Evolutionary conservation across 805 yeast species (phyloP), one percentile per base, ranked within the genome.

Genomic region (Brettanomyces bruxellensis): DNA sequence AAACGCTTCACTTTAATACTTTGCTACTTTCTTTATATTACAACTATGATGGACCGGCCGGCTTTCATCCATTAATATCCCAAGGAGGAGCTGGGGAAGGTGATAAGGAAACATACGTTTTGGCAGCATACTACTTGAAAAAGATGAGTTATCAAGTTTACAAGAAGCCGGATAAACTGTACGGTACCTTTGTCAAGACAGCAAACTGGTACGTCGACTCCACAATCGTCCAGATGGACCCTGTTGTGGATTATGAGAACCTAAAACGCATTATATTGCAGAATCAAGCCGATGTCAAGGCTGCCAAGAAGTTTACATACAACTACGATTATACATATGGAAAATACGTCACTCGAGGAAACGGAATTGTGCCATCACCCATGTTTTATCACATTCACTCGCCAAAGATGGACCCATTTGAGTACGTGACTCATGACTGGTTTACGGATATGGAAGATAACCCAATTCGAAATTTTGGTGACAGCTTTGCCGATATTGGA

Each of bases 71-170:
- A 4, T 62, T 82, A 40, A 62, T 83, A 38, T 68, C 82, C 2
- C 79, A 79, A 60, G 83, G 83, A 34, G 71, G 72, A 39, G 73
- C 72, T 3, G 90, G 90, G 12, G 86, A 81, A 62, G 89, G 89
- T 43, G 90, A 83, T 58, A 83, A 83, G 58, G 89, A 83, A 50
- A 83, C 90, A 0, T 79, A 80, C 50, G 64, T 79, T 41, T 82
- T 86, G 0, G 83, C 87, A 2, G 81, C 86, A 4, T 69, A 70
- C 40, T 70, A 69, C 7, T 61, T 72, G 34, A 61, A 66, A 4
- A 60, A 71, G 40, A 65, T 70, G 2, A 77, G 67, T 52, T 78
- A 78, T 55, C 83, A 78, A 58, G 64, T 70, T 4, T 67, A 69
- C 41, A 66, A 68, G 12, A 57, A 47, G 22, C 60, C 61, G 8